phyloP scores from a whole-genome alignment of 345 rosid species.

The Ceriops zippeliana region DNA sequence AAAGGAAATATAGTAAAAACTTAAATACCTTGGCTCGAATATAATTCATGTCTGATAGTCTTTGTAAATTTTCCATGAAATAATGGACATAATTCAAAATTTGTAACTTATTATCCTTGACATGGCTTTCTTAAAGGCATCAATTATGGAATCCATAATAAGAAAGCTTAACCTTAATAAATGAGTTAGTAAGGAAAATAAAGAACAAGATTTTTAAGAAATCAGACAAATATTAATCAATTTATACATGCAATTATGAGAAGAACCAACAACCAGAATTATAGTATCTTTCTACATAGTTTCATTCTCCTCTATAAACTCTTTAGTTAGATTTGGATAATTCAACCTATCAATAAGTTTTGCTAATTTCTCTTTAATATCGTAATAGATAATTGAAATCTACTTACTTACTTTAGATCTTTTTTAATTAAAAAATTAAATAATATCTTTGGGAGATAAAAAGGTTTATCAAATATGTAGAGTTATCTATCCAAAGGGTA shows the following conservation, averaged over 20 bases:
- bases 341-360: constrained; percentile 74
- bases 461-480: not conserved
- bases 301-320: constrained; percentile 69
- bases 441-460: not conserved
- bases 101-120: constrained; percentile 78
- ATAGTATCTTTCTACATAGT: constrained; percentile 86
- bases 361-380: constrained; percentile 66
- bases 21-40: constrained; percentile 78
- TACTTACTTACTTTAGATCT: not conserved
- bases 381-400: constrained; percentile 40
- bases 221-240: not conserved
- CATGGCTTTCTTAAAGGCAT: constrained; percentile 63
- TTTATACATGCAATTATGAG: constrained; percentile 3
- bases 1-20: not conserved
- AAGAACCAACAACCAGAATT: constrained; percentile 57
- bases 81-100: constrained; percentile 85
- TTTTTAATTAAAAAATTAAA: not conserved
- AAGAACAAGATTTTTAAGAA: not conserved
- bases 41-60: constrained; percentile 72
- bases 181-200: not conserved
- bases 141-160: not conserved
- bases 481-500: not conserved
- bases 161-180: not conserved
- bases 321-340: constrained; percentile 68
- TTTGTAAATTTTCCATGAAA: constrained; percentile 88